Percentiles rank a stretch among this genome's conserved stretches.
phyloP scores from a whole-genome alignment of 1,284 basidiomycete genomes.

The Singerocomus inundabilis region DNA sequence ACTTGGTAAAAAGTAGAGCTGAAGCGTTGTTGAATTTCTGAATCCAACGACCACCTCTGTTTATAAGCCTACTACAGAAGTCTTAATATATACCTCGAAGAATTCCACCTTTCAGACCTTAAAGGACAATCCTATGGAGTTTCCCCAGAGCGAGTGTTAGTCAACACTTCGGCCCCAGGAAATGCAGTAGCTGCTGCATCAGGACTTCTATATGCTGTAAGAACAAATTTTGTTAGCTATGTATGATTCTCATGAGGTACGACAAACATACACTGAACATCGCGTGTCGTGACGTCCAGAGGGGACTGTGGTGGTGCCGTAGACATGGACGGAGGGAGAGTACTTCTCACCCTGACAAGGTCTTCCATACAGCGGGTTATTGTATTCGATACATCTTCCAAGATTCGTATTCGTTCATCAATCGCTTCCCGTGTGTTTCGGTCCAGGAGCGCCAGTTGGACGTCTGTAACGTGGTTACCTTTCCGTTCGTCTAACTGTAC shows the following conservation, averaged over 20 bases:
- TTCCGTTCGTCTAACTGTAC: slow-evolving; percentile 13
- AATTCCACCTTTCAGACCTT: not conserved
- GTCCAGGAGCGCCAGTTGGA: slow-evolving; percentile 61
- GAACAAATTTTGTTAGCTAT: slow-evolving; percentile 6
- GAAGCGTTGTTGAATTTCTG: slow-evolving; percentile 38
- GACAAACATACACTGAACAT: slow-evolving; percentile 15
- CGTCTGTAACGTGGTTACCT: slow-evolving; percentile 49
- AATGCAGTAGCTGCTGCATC: not conserved
- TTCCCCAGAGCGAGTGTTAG: not conserved
- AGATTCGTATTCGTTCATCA: slow-evolving; percentile 73
- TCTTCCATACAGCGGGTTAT: slow-evolving; percentile 75
- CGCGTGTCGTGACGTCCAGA: not conserved
- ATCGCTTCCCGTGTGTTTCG: slow-evolving; percentile 72
- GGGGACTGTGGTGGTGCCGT: not conserved
- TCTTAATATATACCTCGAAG: not conserved
- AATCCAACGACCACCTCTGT: slow-evolving; percentile 1
- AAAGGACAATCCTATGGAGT: slow-evolving; percentile 1
- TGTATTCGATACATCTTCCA: slow-evolving; percentile 71
- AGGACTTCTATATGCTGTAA: slow-evolving; percentile 4
- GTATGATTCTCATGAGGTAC: not conserved
- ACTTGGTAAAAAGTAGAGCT: slow-evolving; percentile 53
- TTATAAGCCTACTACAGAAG: slow-evolving; percentile 5
- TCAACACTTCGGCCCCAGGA: slow-evolving; percentile 2
- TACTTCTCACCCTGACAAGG: slow-evolving; percentile 69
- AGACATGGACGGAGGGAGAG: slow-evolving; percentile 46